A percentile compares a stretch with the other conserved stretches of the same genome.
phyloP scores from a whole-genome alignment of 805 yeast species.

The Lipomyces japonicus region DNA sequence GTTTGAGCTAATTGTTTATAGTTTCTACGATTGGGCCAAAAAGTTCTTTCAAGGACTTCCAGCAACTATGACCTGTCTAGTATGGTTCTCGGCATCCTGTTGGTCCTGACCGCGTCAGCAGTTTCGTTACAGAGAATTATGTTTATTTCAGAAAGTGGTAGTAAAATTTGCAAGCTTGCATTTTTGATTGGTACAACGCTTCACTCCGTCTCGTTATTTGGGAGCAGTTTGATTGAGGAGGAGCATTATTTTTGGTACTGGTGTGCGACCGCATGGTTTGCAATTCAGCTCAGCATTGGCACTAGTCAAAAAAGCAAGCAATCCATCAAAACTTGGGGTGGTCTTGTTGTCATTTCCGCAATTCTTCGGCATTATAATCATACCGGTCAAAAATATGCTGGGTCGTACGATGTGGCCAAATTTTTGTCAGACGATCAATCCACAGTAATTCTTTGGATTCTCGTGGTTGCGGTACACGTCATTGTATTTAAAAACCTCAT shows the following conservation, averaged over 20 bases:
- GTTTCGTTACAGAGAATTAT: slow-evolving; percentile 7
- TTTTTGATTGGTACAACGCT: slow-evolving; percentile 36
- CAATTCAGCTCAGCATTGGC: slow-evolving; percentile 8
- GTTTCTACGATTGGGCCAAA: slow-evolving; percentile 31
- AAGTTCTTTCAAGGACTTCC: slow-evolving; percentile 41
- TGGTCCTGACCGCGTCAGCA: slow-evolving; percentile 33
- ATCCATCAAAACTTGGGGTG: slow-evolving; percentile 26
- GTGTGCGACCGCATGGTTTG: slow-evolving; percentile 43
- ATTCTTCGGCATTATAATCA: slow-evolving; percentile 78
- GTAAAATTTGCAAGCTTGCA: slow-evolving; percentile 8
- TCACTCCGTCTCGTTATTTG: slow-evolving; percentile 62
- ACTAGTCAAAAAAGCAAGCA: background rate
- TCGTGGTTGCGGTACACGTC: slow-evolving; percentile 45
- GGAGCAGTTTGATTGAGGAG: slow-evolving; percentile 88
- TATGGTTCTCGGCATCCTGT: slow-evolving; percentile 45
- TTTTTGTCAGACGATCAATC: slow-evolving; percentile 37
- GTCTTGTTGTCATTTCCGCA: slow-evolving; percentile 45
- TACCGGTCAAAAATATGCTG: slow-evolving; percentile 65
- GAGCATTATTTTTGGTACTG: slow-evolving; percentile 98
- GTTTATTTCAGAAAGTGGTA: background rate
- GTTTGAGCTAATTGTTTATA: no score
- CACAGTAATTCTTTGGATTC: slow-evolving; percentile 45
- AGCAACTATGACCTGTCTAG: slow-evolving; percentile 65
- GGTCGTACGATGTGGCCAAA: slow-evolving; percentile 48
- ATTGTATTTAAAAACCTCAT: slow-evolving; percentile 32